Evolutionary conservation across 306 rosid genomes (phyloP).

Genomic region (Malus sieversii): DNA sequence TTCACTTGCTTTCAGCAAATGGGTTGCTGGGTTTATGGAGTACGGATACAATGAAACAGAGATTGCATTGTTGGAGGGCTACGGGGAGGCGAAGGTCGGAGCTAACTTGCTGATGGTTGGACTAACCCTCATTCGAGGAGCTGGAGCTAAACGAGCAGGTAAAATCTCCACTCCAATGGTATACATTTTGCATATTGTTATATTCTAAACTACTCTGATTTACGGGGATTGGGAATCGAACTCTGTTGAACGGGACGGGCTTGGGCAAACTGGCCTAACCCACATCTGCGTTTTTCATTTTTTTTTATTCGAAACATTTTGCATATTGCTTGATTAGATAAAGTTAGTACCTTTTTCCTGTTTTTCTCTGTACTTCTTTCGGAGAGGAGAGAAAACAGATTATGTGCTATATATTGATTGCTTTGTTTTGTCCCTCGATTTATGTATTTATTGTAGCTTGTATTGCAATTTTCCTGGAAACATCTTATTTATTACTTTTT

Average conservation of each 20-base stretch:
- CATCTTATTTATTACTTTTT: neutral
- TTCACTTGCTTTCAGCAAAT: constrained; percentile 31
- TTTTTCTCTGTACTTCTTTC: neutral
- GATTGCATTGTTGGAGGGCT: constrained; percentile 40
- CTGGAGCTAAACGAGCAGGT: constrained; percentile 84
- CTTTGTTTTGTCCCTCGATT: constrained; percentile 1
- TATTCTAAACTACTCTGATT: neutral
- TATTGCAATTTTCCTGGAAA: neutral
- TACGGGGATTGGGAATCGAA: neutral
- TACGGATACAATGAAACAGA: constrained; percentile 54
- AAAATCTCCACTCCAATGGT: neutral
- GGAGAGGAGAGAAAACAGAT: neutral
- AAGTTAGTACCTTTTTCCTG: neutral
- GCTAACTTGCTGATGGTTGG: constrained; percentile 45
- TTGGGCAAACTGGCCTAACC: too few species aligned
- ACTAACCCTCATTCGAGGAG: constrained; percentile 74
- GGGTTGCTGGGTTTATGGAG: constrained; percentile 41
- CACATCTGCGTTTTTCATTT: too few species aligned
- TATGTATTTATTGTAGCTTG: neutral
- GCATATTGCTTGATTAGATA: neutral
- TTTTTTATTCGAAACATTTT: neutral
- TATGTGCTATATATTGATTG: neutral
- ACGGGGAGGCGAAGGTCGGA: constrained; percentile 31
- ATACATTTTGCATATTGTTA: neutral
- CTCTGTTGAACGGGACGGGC: too few species aligned